Conservation (phyloP, 225 moss, liverwort and hornwort genomes). For the Neckera pumila region DNA sequence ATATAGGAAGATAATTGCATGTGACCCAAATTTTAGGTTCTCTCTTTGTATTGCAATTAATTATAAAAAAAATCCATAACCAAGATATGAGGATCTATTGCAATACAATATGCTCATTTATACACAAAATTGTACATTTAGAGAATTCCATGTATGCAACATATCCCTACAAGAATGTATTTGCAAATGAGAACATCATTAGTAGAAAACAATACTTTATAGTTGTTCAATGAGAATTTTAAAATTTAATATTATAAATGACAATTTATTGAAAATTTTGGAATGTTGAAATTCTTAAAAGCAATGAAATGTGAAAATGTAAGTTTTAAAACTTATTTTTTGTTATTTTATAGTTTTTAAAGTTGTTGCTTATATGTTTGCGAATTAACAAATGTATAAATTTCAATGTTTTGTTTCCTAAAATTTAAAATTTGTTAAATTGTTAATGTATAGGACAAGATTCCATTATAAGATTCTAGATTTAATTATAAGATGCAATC, state of each 20-base stretch:
- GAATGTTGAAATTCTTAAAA: background rate
- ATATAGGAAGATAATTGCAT: too few species aligned
- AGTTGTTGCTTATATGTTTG: background rate
- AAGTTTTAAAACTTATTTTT: background rate
- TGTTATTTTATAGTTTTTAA: background rate
- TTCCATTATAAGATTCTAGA: background rate
- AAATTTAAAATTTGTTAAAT: background rate
- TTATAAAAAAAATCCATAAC: too few species aligned
- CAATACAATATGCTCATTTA: too few species aligned
- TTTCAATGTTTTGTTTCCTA: fast-evolving
- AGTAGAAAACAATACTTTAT: too few species aligned
- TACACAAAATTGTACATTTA: too few species aligned
- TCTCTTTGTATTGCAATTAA: too few species aligned
- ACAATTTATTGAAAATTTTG: background rate
- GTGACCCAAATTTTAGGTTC: too few species aligned
- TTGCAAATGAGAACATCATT: too few species aligned
- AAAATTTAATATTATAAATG: background rate
- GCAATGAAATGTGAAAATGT: background rate
- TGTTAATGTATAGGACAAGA: background rate
- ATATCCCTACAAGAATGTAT: too few species aligned
- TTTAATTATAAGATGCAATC: background rate
- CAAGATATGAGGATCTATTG: too few species aligned
- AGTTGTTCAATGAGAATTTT: background rate
- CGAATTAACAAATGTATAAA: background rate
- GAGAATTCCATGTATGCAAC: too few species aligned